Evolutionary conservation across 1,284 basidiomycete species (phyloP).

Genomic region (Peniophora sp.): DNA sequence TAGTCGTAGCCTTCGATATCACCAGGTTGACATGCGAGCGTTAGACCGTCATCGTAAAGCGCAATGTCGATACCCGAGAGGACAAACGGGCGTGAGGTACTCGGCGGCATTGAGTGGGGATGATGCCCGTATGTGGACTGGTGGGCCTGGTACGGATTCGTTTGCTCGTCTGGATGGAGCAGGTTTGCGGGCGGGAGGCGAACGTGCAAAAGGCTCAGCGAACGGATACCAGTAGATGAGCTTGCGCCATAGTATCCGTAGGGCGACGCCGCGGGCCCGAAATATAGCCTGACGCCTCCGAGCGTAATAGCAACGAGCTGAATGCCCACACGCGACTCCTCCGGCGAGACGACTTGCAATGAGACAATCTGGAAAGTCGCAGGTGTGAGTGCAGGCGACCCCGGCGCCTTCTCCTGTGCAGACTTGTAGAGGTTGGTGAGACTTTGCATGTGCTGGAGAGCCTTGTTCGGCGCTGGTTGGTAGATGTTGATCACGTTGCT

Average conservation of each 20-base stretch:
- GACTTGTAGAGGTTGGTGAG: constrained; percentile 61
- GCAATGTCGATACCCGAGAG: constrained; percentile 48
- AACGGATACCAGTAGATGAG: constrained; percentile 30
- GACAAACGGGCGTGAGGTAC: constrained; percentile 43
- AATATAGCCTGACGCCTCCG: constrained; percentile 77
- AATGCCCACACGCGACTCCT: constrained; percentile 56
- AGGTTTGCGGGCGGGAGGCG: constrained; percentile 72
- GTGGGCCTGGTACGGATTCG: constrained; percentile 36
- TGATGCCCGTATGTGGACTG: constrained; percentile 34
- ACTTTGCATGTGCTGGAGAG: constrained; percentile 60
- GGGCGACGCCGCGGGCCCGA: constrained; percentile 44
- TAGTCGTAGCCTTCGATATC: constrained; percentile 71
- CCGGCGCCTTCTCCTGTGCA: constrained; percentile 70
- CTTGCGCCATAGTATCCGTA: constrained; percentile 32
- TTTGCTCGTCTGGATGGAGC: constrained; percentile 67
- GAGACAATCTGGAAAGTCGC: constrained; percentile 58
- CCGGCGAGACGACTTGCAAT: constrained; percentile 55
- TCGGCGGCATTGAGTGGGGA: constrained; percentile 31
- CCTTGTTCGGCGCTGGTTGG: constrained; percentile 50
- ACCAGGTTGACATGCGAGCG: constrained; percentile 60
- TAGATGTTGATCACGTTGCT: constrained; percentile 69
- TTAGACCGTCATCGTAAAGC: constrained; percentile 57
- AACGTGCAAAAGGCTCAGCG: constrained; percentile 66
- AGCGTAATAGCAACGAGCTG: constrained; percentile 77
- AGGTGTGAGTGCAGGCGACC: constrained; percentile 61